These are phyloP conservation scores for Quercus rubra DNA, from an alignment of 306 rosid genomes.

Conservation along the genomic window DNA sequence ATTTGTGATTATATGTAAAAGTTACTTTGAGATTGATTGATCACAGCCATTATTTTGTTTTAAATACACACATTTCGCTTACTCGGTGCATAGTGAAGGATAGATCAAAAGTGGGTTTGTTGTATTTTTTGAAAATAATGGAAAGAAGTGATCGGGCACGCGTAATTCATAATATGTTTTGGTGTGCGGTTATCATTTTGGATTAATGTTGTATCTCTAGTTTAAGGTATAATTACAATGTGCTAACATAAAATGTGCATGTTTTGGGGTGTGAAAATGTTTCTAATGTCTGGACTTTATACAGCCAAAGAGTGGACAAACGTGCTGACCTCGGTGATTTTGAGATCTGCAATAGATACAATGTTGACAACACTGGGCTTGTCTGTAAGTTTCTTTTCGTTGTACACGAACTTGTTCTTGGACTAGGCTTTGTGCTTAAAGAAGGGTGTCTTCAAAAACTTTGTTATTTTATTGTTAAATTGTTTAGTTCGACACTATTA, in stretches of 20 bases:
- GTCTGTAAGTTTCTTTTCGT: conserved; percentile 60
- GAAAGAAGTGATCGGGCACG: neutral
- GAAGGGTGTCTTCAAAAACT: neutral
- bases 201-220: neutral
- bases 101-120: neutral
- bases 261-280: neutral
- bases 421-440: neutral
- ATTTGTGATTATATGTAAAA: neutral
- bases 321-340: conserved; percentile 65
- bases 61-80: neutral
- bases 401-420: neutral
- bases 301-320: conserved; percentile 73
- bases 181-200: neutral
- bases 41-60: neutral
- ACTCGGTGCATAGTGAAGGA: neutral
- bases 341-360: conserved; percentile 68
- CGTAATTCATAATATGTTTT: neutral
- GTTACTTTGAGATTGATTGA: neutral
- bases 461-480: neutral
- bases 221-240: neutral
- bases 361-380: conserved; percentile 91
- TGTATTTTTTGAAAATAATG: neutral
- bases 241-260: neutral
- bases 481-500: neutral
- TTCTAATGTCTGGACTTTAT: conserved; percentile 13